Evolutionary conservation across 495 filamentous ascomycete species (phyloP), one percentile per base, ranked within the genome.

Genomic region (Trichoderma gamsii): DNA sequence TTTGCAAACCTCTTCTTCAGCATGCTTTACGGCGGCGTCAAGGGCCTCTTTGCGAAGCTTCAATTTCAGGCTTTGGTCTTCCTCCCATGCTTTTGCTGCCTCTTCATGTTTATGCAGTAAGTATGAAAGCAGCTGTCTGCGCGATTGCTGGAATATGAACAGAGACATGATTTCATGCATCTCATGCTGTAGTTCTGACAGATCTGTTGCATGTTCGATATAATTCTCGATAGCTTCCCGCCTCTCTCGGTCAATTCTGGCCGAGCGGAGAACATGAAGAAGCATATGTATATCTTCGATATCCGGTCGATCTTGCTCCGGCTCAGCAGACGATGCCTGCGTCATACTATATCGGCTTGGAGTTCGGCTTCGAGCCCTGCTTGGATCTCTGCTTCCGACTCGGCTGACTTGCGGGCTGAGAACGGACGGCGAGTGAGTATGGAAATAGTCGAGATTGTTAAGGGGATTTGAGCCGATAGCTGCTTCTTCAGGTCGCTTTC

Each of bases 121-220:
- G 63, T 84, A 80, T 0, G 84, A 78, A 12, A 97, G 79, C 4
- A 98, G 83, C 65, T 91, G 87, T 71, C 90, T 86, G 41, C 93
- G 86, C 0, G 93, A 96, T 23, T 88, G 85, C 77, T 98, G 94
- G 76, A 96, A 98, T 52, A 98, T 83, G 76, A 98, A 92, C 69
- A 88, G 78, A 2, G 84, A 75, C 90, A 97, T 93, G 71, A 98
- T 91, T 25, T 89, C 85, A 29, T 90, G 90, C 79, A 98, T 93
- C 79, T 85, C 82, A 15, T 90, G 85, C 38, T 88, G 82, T 41
- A 99, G 78, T 72, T 95, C 92, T 63, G 81, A 84, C 11, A 97
- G 73, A 63, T 97, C 93, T 12, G 94, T 90, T 4, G 87, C 91
- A 41, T 93, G 81, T n/a, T 87, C 78, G 4, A 97, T 76, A 75